Evolutionary conservation across 2,329 filamentous ascomycete genomes (phyloP).

Genomic region (Hymenoscyphus fraxineus): DNA sequence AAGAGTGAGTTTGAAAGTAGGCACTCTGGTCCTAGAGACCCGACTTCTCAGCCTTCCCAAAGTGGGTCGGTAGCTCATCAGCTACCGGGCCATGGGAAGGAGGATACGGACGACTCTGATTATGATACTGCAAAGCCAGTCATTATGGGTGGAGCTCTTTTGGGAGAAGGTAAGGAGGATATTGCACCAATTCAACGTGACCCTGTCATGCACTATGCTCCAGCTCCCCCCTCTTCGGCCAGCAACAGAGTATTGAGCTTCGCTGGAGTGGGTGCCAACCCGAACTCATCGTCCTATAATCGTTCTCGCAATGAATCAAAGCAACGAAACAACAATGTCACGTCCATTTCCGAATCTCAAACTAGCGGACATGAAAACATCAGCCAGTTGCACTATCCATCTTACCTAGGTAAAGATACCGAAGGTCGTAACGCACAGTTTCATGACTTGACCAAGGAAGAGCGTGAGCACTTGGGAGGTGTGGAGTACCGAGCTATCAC

Average conservation of each 20-base stretch:
- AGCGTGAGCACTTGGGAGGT: constrained; percentile 57
- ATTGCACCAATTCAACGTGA: not conserved
- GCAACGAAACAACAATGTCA: not conserved
- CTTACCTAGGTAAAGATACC: constrained; percentile 26
- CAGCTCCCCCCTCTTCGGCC: not conserved
- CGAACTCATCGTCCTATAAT: constrained; percentile 15
- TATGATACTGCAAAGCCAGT: not conserved
- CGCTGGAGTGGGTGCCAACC: constrained; percentile 18
- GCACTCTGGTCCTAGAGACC: constrained; percentile 1
- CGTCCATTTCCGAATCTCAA: not conserved
- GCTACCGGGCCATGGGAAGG: not conserved
- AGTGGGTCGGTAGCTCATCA: not conserved
- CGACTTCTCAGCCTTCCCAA: not conserved
- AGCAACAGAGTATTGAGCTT: constrained; percentile 21
- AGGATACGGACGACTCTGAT: not conserved
- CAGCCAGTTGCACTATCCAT: constrained; percentile 19
- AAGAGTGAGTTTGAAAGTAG: constrained; percentile 2
- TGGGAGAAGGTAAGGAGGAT: not conserved
- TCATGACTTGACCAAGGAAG: constrained; percentile 47
- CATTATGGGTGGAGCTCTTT: not conserved
- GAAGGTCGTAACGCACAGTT: constrained; percentile 53
- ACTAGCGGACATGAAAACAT: not conserved
- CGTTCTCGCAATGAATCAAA: not conserved
- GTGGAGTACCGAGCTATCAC: constrained; percentile 61
- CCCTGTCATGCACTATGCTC: not conserved